A percentile compares a stretch with the other conserved stretches of the same genome.
Evolutionary conservation across 192 early-diverging fungal genomes (phyloP).

Genomic region (Dimargaris verticillata): DNA sequence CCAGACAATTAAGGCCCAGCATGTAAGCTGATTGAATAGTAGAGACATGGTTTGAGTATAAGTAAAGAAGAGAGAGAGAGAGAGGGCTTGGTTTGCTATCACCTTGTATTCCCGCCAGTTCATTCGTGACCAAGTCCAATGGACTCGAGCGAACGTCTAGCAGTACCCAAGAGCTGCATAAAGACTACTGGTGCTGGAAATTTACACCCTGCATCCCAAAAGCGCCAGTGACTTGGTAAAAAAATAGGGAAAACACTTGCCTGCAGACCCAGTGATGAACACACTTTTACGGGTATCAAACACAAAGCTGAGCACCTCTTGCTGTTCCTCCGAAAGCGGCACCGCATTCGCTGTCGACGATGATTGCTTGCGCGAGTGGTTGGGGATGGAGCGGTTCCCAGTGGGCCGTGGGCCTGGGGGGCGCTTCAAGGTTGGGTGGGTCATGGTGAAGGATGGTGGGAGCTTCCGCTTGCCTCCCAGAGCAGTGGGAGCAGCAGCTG

Average conservation of each 20-base stretch:
- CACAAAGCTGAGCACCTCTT: constrained; percentile 38
- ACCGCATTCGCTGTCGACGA: not conserved
- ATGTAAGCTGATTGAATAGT: no score
- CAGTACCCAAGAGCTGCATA: not conserved
- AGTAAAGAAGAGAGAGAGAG: not conserved
- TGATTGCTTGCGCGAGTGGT: not conserved
- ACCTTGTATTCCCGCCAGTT: not conserved
- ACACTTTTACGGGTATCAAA: constrained; percentile 32
- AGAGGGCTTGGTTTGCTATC: not conserved
- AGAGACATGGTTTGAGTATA: not conserved
- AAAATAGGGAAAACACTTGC: constrained; percentile 11
- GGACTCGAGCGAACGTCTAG: not conserved
- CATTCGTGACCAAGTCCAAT: not conserved
- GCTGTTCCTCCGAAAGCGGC: constrained; percentile 33
- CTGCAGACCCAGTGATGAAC: constrained; percentile 68
- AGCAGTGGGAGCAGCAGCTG: no score
- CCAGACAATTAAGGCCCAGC: no score
- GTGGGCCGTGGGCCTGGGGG: no score
- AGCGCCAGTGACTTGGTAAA: no score
- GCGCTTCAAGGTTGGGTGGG: no score
- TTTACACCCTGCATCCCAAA: not conserved
- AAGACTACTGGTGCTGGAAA: not conserved
- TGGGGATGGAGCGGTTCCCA: not conserved
- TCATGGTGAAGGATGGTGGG: no score
- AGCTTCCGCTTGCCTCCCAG: no score